These are phyloP conservation scores for Populus davidiana DNA, from an alignment of 345 rosid species.

Conservation along the genomic window DNA sequence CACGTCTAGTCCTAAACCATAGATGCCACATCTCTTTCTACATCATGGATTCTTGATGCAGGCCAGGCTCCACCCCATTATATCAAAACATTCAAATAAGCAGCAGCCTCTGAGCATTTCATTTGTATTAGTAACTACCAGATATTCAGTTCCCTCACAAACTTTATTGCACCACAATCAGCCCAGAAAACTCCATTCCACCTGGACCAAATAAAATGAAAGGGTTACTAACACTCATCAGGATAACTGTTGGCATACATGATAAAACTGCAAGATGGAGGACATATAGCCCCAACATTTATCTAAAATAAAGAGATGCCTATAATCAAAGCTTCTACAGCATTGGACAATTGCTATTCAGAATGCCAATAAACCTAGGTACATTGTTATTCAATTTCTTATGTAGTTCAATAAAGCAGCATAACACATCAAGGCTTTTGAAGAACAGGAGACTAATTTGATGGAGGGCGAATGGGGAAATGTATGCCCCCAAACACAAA, in stretches of 20 bases:
- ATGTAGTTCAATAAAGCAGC: neutral
- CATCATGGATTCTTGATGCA: neutral
- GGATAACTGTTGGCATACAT: neutral
- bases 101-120: neutral
- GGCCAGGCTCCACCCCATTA: neutral
- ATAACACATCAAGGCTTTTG: neutral
- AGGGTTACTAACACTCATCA: neutral
- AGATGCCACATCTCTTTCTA: neutral
- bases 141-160: neutral
- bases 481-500: neutral
- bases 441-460: neutral
- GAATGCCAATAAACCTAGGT: neutral
- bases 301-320: neutral
- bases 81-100: neutral
- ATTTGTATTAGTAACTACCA: neutral
- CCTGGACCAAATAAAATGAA: neutral
- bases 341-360: neutral
- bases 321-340: neutral
- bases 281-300: neutral
- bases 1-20: neutral
- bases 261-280: no score
- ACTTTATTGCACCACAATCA: constrained; percentile 1
- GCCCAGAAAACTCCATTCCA: constrained; percentile 2
- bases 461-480: neutral
- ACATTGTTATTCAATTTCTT: neutral